phyloP scores from a whole-genome alignment of 371 early-diverging fungal species.

The Apophysomyces sp. region DNA sequence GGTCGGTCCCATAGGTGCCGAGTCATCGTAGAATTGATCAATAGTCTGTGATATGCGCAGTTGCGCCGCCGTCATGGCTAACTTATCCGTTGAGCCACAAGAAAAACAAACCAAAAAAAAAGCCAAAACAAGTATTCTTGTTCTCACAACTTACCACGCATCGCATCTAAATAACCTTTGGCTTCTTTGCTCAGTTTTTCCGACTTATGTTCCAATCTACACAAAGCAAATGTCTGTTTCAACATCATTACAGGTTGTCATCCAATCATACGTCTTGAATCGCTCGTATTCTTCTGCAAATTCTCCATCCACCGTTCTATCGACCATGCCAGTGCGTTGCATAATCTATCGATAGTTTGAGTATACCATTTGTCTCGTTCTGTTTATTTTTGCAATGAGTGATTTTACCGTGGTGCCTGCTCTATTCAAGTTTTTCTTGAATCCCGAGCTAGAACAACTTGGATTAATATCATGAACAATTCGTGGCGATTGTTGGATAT shows the following conservation, averaged over 20 bases:
- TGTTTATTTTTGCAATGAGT: background rate
- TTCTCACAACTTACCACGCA: slow-evolving; percentile 57
- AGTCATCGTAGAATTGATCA: slow-evolving; percentile 67
- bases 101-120: background rate
- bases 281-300: slow-evolving; percentile 87
- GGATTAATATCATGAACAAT: background rate
- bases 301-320: slow-evolving; percentile 82
- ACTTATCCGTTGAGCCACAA: background rate
- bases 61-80: slow-evolving; percentile 85
- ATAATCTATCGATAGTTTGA: slow-evolving; percentile 44
- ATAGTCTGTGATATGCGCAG: slow-evolving; percentile 78
- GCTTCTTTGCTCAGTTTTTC: slow-evolving; percentile 89
- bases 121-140: background rate
- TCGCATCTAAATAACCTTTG: slow-evolving; percentile 89
- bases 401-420: slow-evolving; percentile 72
- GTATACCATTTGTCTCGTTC: background rate
- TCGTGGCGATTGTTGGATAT: background rate
- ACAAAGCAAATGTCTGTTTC: background rate
- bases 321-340: slow-evolving; percentile 71
- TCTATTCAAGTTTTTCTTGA: slow-evolving; percentile 83
- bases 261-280: slow-evolving; percentile 63
- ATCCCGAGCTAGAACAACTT: slow-evolving; percentile 61
- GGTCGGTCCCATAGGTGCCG: slow-evolving; percentile 36
- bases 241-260: background rate
- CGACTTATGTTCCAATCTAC: slow-evolving; percentile 82